These are phyloP conservation scores for Clonostachys chloroleuca DNA, from an alignment of 2,329 filamentous ascomycete species.

Conservation along the genomic window DNA sequence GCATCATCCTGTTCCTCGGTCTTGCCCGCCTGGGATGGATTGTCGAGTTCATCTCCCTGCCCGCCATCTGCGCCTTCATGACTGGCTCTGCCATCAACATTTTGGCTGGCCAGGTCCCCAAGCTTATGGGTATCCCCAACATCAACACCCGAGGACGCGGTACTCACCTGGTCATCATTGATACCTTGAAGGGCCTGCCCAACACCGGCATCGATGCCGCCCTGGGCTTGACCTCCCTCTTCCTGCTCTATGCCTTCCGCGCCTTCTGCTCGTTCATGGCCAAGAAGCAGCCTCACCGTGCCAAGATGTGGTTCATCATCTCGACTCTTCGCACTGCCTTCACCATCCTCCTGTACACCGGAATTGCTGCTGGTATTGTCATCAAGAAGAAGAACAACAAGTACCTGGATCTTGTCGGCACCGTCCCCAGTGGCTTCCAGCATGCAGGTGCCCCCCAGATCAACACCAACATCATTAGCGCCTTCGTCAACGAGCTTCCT, in stretches of 20 bases:
- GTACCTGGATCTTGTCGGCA: constrained; percentile 59
- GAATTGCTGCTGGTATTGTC: constrained; percentile 71
- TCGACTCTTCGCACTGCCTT: constrained; percentile 76
- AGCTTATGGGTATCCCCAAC: constrained; percentile 43
- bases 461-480: constrained; percentile 53
- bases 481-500: constrained; percentile 63
- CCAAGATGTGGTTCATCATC: constrained; percentile 73
- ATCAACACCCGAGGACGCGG: constrained; percentile 41
- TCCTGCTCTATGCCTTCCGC: constrained; percentile 65
- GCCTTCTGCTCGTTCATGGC: constrained; percentile 57
- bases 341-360: constrained; percentile 74
- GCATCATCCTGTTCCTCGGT: constrained; percentile 43
- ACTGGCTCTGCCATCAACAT: constrained; percentile 49
- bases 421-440: constrained; percentile 70
- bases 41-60: constrained; percentile 48
- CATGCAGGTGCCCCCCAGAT: constrained; percentile 63
- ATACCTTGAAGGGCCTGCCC: constrained; percentile 40
- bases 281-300: constrained; percentile 59
- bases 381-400: constrained; percentile 50
- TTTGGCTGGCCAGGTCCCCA: constrained; percentile 41
- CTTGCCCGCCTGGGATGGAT: constrained; percentile 47
- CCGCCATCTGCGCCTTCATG: constrained; percentile 50
- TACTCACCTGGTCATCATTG: constrained; percentile 44
- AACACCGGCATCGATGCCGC: constrained; percentile 63
- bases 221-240: constrained; percentile 65